phyloP scores from a whole-genome alignment of 257 asterid genomes.

The Pogostemon cablin region DNA sequence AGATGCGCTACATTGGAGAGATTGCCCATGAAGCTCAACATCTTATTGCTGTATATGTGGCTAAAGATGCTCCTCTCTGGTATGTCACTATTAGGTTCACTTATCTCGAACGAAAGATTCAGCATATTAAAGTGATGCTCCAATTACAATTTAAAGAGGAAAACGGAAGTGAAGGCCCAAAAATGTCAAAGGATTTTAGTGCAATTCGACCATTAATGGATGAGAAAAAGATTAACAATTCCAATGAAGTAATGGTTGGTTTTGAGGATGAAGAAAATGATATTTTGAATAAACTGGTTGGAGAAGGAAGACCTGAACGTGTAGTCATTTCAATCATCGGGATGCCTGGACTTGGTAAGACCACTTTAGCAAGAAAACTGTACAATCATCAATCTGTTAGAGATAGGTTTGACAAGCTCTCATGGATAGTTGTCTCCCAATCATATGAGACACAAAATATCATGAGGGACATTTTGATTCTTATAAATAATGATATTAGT shows the following conservation, averaged over 20 bases:
- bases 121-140: background rate
- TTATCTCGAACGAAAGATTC: background rate
- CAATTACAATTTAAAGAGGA: background rate
- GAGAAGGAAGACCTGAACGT: background rate
- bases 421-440: slow-evolving; percentile 40
- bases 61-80: no score
- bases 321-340: slow-evolving; percentile 35
- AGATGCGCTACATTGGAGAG: no score
- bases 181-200: background rate
- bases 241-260: background rate
- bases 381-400: no score
- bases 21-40: no score
- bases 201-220: background rate
- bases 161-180: background rate
- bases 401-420: background rate
- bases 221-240: background rate
- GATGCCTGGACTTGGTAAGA: slow-evolving; percentile 41
- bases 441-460: slow-evolving; percentile 6
- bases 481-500: background rate
- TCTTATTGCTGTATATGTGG: no score
- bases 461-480: slow-evolving; percentile 27
- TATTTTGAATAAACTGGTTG: background rate
- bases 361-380: background rate
- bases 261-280: background rate
- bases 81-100: background rate